Conservation (phyloP, 2,329 filamentous ascomycete species). For the Stachybotrys chlorohalonatus region DNA sequence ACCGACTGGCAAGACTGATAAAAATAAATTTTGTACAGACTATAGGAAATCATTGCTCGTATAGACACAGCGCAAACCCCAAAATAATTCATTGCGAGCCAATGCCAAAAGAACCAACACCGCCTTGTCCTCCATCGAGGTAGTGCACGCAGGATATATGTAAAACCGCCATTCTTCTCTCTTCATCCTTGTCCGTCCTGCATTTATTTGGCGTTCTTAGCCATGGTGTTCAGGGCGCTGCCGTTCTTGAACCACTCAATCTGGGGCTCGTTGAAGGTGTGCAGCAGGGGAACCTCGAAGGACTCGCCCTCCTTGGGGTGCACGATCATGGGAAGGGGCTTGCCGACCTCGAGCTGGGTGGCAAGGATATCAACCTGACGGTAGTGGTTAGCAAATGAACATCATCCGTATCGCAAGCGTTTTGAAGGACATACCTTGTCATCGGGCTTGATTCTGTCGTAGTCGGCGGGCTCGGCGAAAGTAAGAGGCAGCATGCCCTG, state of each 20-base stretch:
- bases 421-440: constrained; percentile 53
- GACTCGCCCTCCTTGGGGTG: constrained; percentile 79
- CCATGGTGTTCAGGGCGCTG: constrained; percentile 97
- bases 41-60: constrained; percentile 1
- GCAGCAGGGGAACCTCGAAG: constrained; percentile 76
- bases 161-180: not conserved
- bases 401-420: not conserved
- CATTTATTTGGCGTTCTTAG: constrained; percentile 57
- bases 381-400: constrained; percentile 10
- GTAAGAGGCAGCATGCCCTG: constrained; percentile 99
- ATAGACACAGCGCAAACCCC: not conserved
- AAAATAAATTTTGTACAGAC: not conserved
- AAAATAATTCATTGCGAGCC: not conserved
- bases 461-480: constrained; percentile 89
- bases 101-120: too few species aligned
- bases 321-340: constrained; percentile 85
- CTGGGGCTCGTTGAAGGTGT: constrained; percentile 98
- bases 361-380: constrained; percentile 68
- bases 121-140: too few species aligned
- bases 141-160: not conserved
- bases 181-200: not conserved
- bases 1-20: too few species aligned
- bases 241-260: constrained; percentile 99
- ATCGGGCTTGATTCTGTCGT: constrained; percentile 90
- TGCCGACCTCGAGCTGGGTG: constrained; percentile 84